Conservation (phyloP, 371 early-diverging fungal species). For the Mortierella polycephala region DNA sequence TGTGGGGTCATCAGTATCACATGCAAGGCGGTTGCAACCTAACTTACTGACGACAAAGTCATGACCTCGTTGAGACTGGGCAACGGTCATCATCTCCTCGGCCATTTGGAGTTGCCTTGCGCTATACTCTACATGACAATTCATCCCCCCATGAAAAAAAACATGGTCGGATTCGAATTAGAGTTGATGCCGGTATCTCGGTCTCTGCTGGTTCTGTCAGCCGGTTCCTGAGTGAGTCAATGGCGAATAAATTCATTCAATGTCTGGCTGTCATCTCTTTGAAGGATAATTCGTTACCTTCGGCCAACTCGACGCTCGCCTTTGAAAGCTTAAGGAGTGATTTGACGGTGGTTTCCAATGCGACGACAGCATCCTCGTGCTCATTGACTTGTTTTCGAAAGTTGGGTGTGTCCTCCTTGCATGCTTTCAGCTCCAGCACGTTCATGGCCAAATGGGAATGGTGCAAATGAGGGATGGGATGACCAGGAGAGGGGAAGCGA, state of each 20-base stretch:
- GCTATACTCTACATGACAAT: conserved; percentile 57
- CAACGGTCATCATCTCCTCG: conserved; percentile 61
- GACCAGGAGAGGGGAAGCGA: not conserved
- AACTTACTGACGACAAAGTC: conserved; percentile 70
- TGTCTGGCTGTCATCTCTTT: not conserved
- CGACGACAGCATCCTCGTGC: conserved; percentile 68
- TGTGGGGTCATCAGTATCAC: too few species aligned
- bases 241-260: not conserved
- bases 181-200: not conserved
- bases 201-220: too few species aligned
- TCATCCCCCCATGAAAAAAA: not conserved
- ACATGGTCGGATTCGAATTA: not conserved
- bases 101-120: conserved; percentile 66
- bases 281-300: conserved; percentile 47
- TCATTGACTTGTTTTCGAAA: conserved; percentile 66
- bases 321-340: conserved; percentile 65
- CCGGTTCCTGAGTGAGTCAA: conserved; percentile 1
- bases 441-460: conserved; percentile 25
- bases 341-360: conserved; percentile 64
- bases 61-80: conserved; percentile 63
- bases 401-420: conserved; percentile 69
- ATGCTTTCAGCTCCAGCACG: conserved; percentile 64
- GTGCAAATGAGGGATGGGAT: conserved; percentile 2
- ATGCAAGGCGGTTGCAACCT: too few species aligned
- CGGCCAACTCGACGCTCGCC: conserved; percentile 64